Evolutionary conservation across 768 basidiomycete species (phyloP).

Genomic region (Lyophyllum shimeji): DNA sequence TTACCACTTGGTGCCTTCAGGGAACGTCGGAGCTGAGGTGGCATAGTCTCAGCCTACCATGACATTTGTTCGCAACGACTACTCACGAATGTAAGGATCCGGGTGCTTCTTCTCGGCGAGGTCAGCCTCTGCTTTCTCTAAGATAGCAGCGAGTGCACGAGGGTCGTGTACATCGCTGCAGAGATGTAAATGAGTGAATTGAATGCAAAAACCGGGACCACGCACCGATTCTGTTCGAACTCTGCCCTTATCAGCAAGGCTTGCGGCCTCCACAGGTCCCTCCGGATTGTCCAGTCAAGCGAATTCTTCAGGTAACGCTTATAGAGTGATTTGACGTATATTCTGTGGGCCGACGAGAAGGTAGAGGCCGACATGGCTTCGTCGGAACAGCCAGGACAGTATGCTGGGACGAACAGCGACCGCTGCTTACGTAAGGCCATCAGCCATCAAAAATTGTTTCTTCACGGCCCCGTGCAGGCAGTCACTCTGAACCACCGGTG

Average conservation of each 20-base stretch:
- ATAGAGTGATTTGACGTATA: conserved; percentile 91
- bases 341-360: conserved; percentile 74
- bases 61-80: not conserved
- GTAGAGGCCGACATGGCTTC: conserved; percentile 53
- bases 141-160: conserved; percentile 70
- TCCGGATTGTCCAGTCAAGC: conserved; percentile 85
- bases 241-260: conserved; percentile 87
- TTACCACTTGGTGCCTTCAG: conserved; percentile 96
- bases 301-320: conserved; percentile 83
- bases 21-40: conserved; percentile 68
- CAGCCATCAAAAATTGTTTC: conserved; percentile 20
- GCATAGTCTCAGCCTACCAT: conserved; percentile 6
- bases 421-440: conserved; percentile 12
- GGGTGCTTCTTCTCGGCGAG: conserved; percentile 74
- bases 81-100: conserved; percentile 92
- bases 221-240: conserved; percentile 90
- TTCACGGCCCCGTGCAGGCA: not conserved
- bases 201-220: conserved; percentile 11
- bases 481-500: conserved; percentile 7
- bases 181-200: conserved; percentile 1
- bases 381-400: conserved; percentile 13
- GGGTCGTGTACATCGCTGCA: conserved; percentile 82
- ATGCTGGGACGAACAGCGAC: too few relatives aligned
- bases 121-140: conserved; percentile 77
- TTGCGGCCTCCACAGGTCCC: conserved; percentile 83